Evolutionary conservation across 768 basidiomycete genomes (phyloP).

Genomic region (Serpula lacrymans): DNA sequence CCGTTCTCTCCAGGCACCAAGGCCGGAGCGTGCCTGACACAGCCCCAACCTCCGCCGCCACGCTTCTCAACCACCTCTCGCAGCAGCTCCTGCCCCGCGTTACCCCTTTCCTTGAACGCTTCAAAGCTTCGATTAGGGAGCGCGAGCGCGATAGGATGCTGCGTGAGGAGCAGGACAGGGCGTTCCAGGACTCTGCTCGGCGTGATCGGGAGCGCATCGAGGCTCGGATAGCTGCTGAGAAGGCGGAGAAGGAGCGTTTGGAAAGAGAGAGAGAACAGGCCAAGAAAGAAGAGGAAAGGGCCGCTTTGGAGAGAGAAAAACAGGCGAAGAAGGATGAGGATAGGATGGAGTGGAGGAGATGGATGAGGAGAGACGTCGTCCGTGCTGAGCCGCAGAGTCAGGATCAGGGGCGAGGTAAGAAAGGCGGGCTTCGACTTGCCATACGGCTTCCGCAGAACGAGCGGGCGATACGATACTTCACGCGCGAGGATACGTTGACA

Average conservation of each 20-base stretch:
- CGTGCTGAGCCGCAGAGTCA: too few relatives aligned
- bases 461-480: slow-evolving; percentile 59
- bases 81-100: slow-evolving; percentile 79
- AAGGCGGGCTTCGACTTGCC: slow-evolving; percentile 40
- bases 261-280: slow-evolving; percentile 27
- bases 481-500: slow-evolving; percentile 46
- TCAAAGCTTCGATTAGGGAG: slow-evolving; percentile 50
- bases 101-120: slow-evolving; percentile 64
- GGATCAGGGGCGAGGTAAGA: slow-evolving; percentile 14
- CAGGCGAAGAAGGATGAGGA: slow-evolving; percentile 29
- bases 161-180: slow-evolving; percentile 79
- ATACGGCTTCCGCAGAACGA: slow-evolving; percentile 54
- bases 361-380: slow-evolving; percentile 50
- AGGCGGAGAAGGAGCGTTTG: slow-evolving; percentile 31
- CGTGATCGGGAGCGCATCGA: slow-evolving; percentile 70
- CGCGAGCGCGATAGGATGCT: slow-evolving; percentile 54
- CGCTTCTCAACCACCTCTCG: slow-evolving; percentile 64
- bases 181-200: slow-evolving; percentile 61
- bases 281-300: slow-evolving; percentile 30
- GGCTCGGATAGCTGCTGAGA: slow-evolving; percentile 47
- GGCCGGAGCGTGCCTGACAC: slow-evolving; percentile 52
- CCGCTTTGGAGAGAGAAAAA: slow-evolving; percentile 37
- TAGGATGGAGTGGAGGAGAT: slow-evolving; percentile 55
- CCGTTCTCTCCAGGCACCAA: slow-evolving; percentile 83
- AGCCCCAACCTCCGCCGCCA: slow-evolving; percentile 58